Evolutionary conservation across 306 rosid genomes (phyloP), one percentile per base, ranked within the genome.

Genomic region (Quillaja saponaria): DNA sequence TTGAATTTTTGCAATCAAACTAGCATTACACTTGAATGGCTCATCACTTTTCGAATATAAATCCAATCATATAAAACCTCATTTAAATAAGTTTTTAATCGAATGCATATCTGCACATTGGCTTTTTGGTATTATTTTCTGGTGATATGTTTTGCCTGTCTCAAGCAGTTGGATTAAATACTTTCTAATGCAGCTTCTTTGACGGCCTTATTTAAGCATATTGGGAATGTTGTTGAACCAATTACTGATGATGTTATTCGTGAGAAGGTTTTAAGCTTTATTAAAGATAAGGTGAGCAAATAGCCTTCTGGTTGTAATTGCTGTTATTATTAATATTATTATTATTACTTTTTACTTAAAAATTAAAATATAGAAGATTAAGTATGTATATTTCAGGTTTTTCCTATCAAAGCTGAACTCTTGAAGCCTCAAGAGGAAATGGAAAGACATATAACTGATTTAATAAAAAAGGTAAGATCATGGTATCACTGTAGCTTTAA

Each of bases 401-500:
- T 92, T 61, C 91, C 99, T 61, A 74, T 85, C 34, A 92, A 89
- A 83, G 75, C 78, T 39, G 99, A 92, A 78, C 83, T 92, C 49
- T 64, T 92, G 80, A 92, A 87, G 78, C 99, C 96, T 58, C 94
- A 71, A 38, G 96, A 89, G 71, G 96, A 89, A 78, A 92, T 89
- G 99, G 96, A 92, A 79, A 85, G 95, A 66, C 95, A 92, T 71
- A 92, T 92, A 69, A 92, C 99, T 58, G 95, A 92, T 76, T 79
- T 92, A 69, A 85, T 92, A 64, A 89, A 92, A 76, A 92, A 81
- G 86, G 99, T 87, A 52, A 71, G 21, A 16, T 52, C 57, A 41
- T 76, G 58, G 35, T 54, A 49, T 57, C 55, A 34, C 73, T 49
- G 41, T 61, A 60, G 15, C 13, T 68, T 76, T 42, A 59, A 64